Base-by-base conservation (phyloP, 106 monocot genomes). In the Chionographis japonica region DNA sequence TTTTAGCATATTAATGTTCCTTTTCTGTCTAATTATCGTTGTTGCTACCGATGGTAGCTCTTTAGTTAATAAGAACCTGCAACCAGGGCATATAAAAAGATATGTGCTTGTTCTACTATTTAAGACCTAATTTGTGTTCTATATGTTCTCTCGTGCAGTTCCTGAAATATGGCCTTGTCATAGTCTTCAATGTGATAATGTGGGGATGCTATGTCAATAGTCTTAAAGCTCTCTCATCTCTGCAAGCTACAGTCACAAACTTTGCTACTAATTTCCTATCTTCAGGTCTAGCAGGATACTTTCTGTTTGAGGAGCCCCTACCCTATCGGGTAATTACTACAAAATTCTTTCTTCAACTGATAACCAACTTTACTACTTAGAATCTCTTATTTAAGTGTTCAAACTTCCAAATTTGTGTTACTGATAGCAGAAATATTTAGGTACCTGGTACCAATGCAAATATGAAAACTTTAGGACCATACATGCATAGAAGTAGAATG, bases 191-290 rank as follows among this genome's bases (percentile, higher is more conserved):
- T 63, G 70, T 84, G 12, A 85, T 71, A 62, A 98, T 98, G 98
- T 98, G 98, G 98, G 98, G 85, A 65, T 93, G 93, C 81, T 98
- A 93, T 70, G 81, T 87, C 46, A 98, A 93, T 74, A 93, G 98
- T 61, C 98, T 98, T 46, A 93, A 89, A 73, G 87, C 72, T 57
- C 83, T 98, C 16, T 88, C 98, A 9, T 87, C 98, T 66, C 75
- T 98, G 70, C 98, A 98, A 83, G 93, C 93, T 49, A 98, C 98
- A 50, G 98, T 98, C 37, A 93, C 85, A 41, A 98, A 90, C 79
- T 98, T 98, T 66, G 89, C 98, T 12, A 63, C 87, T 11, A 98
- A 98, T 63, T 98, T 98, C 65, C 56, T 98, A 20, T 71, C 83
- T 53, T 98, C 92, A 15, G 98, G 98, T 50, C 61, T 98, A 27